Conservation (phyloP, 352 stramenopile species). For the Phytophthora pistaciae region DNA sequence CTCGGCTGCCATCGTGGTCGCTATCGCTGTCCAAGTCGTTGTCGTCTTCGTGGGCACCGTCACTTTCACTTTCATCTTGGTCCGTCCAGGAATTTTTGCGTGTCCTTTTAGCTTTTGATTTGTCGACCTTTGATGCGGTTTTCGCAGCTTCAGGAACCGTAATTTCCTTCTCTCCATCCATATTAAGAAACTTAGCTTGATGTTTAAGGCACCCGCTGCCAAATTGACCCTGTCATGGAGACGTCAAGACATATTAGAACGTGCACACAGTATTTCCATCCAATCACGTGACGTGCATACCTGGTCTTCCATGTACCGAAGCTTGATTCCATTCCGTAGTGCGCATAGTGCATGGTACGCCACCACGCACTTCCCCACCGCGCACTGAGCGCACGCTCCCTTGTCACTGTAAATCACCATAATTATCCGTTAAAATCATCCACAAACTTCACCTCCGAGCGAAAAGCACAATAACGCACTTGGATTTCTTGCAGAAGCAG, state of each 20-base stretch:
- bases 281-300: slow-evolving; percentile 20
- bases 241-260: background rate
- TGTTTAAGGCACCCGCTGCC: slow-evolving; percentile 73
- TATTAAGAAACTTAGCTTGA: slow-evolving; percentile 58
- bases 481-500: slow-evolving; percentile 75
- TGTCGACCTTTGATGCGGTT: slow-evolving; percentile 8
- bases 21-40: slow-evolving; percentile 54
- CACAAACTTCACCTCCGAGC: background rate
- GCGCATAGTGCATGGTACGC: slow-evolving; percentile 81
- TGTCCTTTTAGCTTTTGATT: slow-evolving; percentile 26
- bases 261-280: background rate
- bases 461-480: slow-evolving; percentile 33
- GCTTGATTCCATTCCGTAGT: slow-evolving; percentile 63
- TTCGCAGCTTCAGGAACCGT: slow-evolving; percentile 22
- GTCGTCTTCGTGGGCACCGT: slow-evolving; percentile 35
- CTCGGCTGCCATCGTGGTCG: slow-evolving; percentile 38
- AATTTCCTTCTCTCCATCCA: slow-evolving; percentile 29
- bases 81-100: slow-evolving; percentile 39
- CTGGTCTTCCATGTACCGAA: slow-evolving; percentile 70
- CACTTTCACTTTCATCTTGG: slow-evolving; percentile 34
- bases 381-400: slow-evolving; percentile 78
- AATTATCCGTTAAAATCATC: slow-evolving; percentile 4
- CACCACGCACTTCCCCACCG: slow-evolving; percentile 71
- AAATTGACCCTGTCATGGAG: slow-evolving; percentile 54
- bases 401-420: slow-evolving; percentile 55